phyloP scores from a whole-genome alignment of 2,329 filamentous ascomycete species.

The Neoscytalidium dimidiatum region DNA sequence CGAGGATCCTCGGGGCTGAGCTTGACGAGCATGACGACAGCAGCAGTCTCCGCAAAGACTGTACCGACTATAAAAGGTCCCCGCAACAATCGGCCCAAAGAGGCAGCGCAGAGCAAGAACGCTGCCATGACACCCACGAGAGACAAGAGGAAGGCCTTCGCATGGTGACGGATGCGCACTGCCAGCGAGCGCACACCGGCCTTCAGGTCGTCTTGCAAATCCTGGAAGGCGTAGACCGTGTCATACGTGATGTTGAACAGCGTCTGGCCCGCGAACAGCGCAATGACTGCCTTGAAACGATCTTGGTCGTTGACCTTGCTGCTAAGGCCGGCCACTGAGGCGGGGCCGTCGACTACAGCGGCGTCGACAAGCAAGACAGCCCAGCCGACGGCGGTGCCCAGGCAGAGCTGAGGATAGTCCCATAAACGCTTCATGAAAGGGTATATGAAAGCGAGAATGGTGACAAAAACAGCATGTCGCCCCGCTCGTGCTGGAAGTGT shows the following conservation, averaged over 20 bases:
- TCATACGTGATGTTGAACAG: conserved; percentile 39
- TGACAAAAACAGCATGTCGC: conserved; percentile 43
- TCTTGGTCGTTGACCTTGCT: neutral
- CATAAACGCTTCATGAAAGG: conserved; percentile 56
- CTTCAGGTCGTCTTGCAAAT: conserved; percentile 38
- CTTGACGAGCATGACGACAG: neutral
- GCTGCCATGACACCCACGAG: neutral
- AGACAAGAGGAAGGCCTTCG: neutral
- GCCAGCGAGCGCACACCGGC: conserved; percentile 39
- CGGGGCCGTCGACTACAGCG: neutral
- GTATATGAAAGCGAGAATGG: conserved; percentile 49
- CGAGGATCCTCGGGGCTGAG: neutral
- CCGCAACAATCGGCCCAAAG: neutral
- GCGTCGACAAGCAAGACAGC: conserved; percentile 19
- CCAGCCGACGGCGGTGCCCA: conserved; percentile 54
- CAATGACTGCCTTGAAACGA: conserved; percentile 21
- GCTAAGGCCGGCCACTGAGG: neutral
- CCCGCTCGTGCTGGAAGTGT: conserved; percentile 45
- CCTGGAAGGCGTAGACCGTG: conserved; percentile 40
- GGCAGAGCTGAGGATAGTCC: conserved; percentile 54
- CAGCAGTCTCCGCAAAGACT: neutral
- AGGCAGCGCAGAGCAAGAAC: neutral
- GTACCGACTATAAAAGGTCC: neutral
- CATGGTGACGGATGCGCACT: conserved; percentile 24
- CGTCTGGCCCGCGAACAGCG: conserved; percentile 26